Evolutionary conservation across 2,329 filamentous ascomycete species (phyloP), one percentile per base, ranked within the genome.

Genomic region (Fusarium sp.): DNA sequence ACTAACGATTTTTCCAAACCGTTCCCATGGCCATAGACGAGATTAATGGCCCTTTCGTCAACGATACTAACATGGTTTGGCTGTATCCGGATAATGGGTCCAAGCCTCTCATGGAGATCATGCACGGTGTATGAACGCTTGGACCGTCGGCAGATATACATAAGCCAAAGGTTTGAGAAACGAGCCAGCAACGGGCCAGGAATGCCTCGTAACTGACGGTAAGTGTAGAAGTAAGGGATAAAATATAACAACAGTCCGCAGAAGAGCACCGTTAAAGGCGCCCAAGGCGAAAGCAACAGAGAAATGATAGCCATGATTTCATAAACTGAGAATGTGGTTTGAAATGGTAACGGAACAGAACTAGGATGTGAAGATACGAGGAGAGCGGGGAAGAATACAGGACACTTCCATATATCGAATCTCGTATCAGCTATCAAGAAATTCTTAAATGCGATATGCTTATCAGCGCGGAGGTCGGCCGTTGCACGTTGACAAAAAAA

Each of bases 1-100:
- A 7, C 60, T 30, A 3, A 63, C 60, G 60, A 63, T 30, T 63
- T 63, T 17, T 42, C 18, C 37, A 59, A 35, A 3, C 45, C 54
- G 18, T 59, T 63, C 4, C 60, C 60, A 18, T 63, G 60, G 3
- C 60, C 60, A 13, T 63, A 63, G 17, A 63, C 32, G 6, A 40
- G 27, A 3, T 45, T 50, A 5, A 63, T 50, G 14, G 32, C 45
- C 15, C 37, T 26, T 2, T 59, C 54, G 17, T 63, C 32, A 5
- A 26, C 26, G 1, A 62, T 48, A 8, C 53, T 62, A 1, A 62
- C 15, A 18, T 62, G 59, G 15, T 62, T 59, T 7, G 60, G 60
- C 11, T 59, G 60, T 10, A 63, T 59, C 17, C 60, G 55, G 7
- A 63, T 32, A 3, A 63, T 44, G 1, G 60, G 32, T 1, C 54